Evolutionary conservation across 352 stramenopile species (phyloP), one percentile per base, ranked within the genome.

Genomic region (Globisporangium emineosum): DNA sequence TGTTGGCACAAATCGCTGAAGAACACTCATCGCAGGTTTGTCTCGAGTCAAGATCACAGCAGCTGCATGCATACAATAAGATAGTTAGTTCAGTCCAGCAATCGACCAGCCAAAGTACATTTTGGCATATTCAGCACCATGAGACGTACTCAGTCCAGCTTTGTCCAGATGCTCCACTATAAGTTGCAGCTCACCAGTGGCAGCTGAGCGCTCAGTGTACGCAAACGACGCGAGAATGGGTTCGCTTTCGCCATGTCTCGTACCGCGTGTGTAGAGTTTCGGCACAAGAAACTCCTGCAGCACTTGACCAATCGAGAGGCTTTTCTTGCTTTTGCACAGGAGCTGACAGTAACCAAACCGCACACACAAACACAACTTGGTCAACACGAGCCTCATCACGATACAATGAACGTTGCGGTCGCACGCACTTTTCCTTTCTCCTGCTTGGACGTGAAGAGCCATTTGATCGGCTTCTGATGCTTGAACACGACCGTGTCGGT

Each of bases 401-500:
- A 45, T 21, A 10, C 35, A 45, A 19, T 37, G 43, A 30, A 23
- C 13, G 5, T 19, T n/a, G n/a, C n/a, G n/a, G 12, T 13, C 30
- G 12, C 25, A 43, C 57, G 0, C 51, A 88, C 82, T 53, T 86
- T 88, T 23, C 82, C 82, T 54, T 75, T 75, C 52, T 91, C 82
- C 60, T 89, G 82, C 49, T 79, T 84, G 57, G 78, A 91, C 53
- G 78, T 89, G 69, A 91, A 91, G 65, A 91, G 65, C 82, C 82
- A 89, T 56, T 83, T 80, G 59, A 80, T 56, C 17, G 78, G 82
- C 37, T 87, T 88, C 50, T 91, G 79, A 43, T 78, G 65, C 71
- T 88, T 85, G 69, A 91, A 89, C 43, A 91, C 67, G 30, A 91
- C 78, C n/a, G 82, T 91, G 59, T 89, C 80, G 25, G 80, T 68